phyloP scores from a whole-genome alignment of 257 asterid species.

The Jacaranda mimosifolia region DNA sequence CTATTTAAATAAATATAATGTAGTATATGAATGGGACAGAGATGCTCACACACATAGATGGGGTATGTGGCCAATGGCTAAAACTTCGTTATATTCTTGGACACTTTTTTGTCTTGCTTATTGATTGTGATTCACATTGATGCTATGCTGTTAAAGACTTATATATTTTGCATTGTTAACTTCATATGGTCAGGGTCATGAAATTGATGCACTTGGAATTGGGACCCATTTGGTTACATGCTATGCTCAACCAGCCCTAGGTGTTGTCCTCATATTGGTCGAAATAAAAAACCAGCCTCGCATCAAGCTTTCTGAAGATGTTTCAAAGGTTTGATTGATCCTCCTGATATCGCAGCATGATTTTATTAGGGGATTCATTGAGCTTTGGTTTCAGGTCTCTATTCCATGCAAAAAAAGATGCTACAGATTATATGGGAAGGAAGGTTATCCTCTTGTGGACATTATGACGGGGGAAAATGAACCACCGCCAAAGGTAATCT shows the following conservation, averaged over 20 bases:
- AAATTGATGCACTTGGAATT: conserved; percentile 91
- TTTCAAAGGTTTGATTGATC: conserved; percentile 75
- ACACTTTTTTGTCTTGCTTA: not conserved
- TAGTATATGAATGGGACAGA: not conserved
- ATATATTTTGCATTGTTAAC: conserved; percentile 23
- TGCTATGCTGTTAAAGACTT: conserved; percentile 25
- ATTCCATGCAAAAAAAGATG: conserved; percentile 98
- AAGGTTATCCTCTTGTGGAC: conserved; percentile 95
- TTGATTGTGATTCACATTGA: conserved; percentile 4
- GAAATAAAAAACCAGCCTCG: conserved; percentile 97
- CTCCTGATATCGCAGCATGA: conserved; percentile 26
- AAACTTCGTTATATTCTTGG: not conserved
- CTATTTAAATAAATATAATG: not conserved
- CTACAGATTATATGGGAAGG: conserved; percentile 91
- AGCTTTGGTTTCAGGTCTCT: conserved; percentile 70
- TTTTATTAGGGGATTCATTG: conserved; percentile 20
- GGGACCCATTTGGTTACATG: conserved; percentile 98
- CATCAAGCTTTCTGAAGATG: conserved; percentile 97
- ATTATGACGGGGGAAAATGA: conserved; percentile 91
- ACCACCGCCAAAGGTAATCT: conserved; percentile 87
- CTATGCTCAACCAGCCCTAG: conserved; percentile 97
- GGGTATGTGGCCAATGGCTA: conserved; percentile 20
- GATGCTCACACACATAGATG: not conserved
- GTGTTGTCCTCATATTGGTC: conserved; percentile 92
- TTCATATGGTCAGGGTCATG: conserved; percentile 78